Base-by-base conservation (phyloP, 1,139 yeast species). In the Suhomyces bribrorum region DNA sequence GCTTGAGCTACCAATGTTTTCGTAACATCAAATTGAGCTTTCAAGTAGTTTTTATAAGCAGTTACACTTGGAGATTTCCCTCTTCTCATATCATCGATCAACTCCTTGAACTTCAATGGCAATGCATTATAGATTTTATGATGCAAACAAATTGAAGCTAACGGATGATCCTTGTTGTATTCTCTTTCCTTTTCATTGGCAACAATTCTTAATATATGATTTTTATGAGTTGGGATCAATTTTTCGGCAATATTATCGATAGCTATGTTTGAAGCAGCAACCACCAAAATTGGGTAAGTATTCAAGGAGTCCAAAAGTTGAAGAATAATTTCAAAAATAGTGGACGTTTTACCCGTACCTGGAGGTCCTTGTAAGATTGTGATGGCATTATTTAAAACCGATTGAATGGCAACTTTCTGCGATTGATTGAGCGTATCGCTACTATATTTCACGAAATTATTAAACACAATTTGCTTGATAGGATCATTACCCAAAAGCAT, bases 181-280 rank as follows among this genome's bases (percentile, higher is more conserved):
- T 81, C 86, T 26, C 67, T 62, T 50, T 83, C 86, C 52, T 82
- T 83, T 35, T 79, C 77, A 34, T 63, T 65, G 0, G 88, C 77
- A 1, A 79, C 76, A 42, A 83, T 79, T 63, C 90, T 69, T 36
- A 83, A 56, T 14, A 82, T 73, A 28, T 75, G 75, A 35, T 69
- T 69, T 5, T 73, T 75, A 45, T 77, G 76, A 29, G 71, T 68
- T 4, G 63, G 63, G 54, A 78, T 54, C 43, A 83, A 64, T 51
- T 83, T 82, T 51, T 83, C 89, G 0, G 88, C 89, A 57, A 83
- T 82, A 49, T 83, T 83, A 54, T 83, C 90, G 50, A 83, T 81
- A 2, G 90, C 89, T 54, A 83, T 79, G 52, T 83, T 83, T 1
- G 88, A 82, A 0, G 87, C 86, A 0, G 90, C 89, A 37, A 82